phyloP scores from a whole-genome alignment of 179 eudicot genomes.

The Beta macrorhiza region DNA sequence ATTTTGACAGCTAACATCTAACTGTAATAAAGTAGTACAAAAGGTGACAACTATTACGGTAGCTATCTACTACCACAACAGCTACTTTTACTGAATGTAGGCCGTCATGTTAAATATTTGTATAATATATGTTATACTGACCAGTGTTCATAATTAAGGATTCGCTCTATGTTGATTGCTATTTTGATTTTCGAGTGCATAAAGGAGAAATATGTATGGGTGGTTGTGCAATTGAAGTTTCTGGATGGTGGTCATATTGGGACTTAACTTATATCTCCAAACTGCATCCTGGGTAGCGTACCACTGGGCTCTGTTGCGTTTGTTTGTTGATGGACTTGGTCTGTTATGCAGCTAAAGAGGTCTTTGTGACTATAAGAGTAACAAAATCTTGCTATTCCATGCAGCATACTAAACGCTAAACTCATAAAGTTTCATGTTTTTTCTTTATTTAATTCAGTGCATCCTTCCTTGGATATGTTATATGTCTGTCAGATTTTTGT shows the following conservation, averaged over 20 bases:
- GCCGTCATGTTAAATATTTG: too few species aligned
- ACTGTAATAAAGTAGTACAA: too few species aligned
- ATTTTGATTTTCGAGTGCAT: not conserved
- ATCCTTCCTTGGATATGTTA: not conserved
- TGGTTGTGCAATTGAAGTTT: not conserved
- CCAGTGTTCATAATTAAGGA: not conserved
- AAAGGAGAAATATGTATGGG: not conserved
- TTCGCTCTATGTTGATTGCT: not conserved
- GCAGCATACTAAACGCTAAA: not conserved
- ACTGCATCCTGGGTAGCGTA: too few species aligned
- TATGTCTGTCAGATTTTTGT: not conserved
- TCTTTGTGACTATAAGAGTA: not conserved
- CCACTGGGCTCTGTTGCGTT: not conserved
- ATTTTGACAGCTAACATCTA: too few species aligned
- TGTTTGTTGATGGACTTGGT: not conserved
- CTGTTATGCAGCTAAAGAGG: not conserved
- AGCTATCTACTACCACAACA: too few species aligned
- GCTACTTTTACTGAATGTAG: too few species aligned
- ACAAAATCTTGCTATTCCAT: not conserved
- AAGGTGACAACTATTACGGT: too few species aligned
- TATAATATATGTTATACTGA: too few species aligned
- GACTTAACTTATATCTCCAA: too few species aligned
- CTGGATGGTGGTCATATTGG: too few species aligned
- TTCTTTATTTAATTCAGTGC: not conserved
- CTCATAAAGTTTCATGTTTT: too few species aligned